phyloP scores from a whole-genome alignment of 129 eudicot species.

The Chrysanthemum makinoi region DNA sequence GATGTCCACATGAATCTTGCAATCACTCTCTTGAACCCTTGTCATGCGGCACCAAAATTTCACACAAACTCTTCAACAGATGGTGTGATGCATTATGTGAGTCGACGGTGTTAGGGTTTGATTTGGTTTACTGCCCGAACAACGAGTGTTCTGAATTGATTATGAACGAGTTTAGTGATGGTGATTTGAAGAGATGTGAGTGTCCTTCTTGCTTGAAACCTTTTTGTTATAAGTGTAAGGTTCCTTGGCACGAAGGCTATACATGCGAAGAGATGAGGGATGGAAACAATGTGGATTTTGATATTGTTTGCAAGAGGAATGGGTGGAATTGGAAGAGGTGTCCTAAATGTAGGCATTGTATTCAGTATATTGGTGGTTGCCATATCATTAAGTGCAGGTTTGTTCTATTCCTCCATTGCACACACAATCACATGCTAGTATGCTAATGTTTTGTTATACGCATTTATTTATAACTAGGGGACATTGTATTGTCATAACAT shows the following conservation, averaged over 20 bases:
- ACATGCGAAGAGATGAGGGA: constrained; percentile 50
- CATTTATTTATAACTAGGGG: too few relatives aligned
- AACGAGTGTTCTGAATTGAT: constrained; percentile 37
- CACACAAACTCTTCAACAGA: constrained; percentile 29
- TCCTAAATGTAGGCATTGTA: constrained; percentile 40
- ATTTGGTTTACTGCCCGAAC: constrained; percentile 46
- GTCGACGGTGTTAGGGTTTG: constrained; percentile 23
- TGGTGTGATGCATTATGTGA: constrained; percentile 56
- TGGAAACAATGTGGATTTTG: constrained; percentile 40
- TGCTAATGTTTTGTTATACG: too few relatives aligned
- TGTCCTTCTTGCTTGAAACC: constrained; percentile 39
- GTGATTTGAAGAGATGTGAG: constrained; percentile 17
- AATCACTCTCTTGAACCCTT: constrained; percentile 29
- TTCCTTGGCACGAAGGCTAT: constrained; percentile 46
- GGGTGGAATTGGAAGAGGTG: constrained; percentile 45
- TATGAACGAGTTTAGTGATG: constrained; percentile 45
- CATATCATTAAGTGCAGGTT: not conserved
- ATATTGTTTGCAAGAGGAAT: constrained; percentile 35
- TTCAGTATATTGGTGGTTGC: constrained; percentile 21
- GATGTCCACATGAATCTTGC: constrained; percentile 41
- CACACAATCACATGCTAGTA: too few relatives aligned
- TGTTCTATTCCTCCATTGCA: not conserved
- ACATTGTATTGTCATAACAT: too few relatives aligned
- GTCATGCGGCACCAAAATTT: constrained; percentile 15
- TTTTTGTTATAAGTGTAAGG: constrained; percentile 43